A percentile compares a stretch with the other conserved stretches of the same genome.
These are phyloP conservation scores for Pelargonium australe DNA, from an alignment of 441 rosid genomes.

Conservation along the genomic window DNA sequence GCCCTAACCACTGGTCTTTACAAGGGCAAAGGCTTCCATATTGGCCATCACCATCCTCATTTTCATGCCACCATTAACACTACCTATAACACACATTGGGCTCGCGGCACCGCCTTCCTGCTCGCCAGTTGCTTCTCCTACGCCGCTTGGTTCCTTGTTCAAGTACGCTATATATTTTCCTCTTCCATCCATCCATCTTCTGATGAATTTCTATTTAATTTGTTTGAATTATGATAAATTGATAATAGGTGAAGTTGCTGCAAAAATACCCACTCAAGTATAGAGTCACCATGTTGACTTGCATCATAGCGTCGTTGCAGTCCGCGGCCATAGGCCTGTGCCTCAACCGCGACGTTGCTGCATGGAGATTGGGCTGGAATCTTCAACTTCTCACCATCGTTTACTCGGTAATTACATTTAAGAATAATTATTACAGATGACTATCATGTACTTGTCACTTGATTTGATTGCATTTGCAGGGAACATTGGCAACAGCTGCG, in stretches of 20 bases:
- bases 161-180: constrained; percentile 22
- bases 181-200: not conserved
- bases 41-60: constrained; percentile 12
- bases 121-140: constrained; percentile 28
- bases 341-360: constrained; percentile 19
- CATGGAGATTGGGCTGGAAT: constrained; percentile 39
- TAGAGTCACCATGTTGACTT: constrained; percentile 33
- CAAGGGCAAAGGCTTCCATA: constrained; percentile 29
- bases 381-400: constrained; percentile 32
- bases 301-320: constrained; percentile 31
- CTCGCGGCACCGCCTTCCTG: constrained; percentile 31
- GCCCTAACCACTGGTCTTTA: constrained; percentile 30
- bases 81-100: constrained; percentile 16
- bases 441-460: not conserved
- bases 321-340: constrained; percentile 27
- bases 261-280: constrained; percentile 34
- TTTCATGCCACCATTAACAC: not conserved
- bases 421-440: not conserved
- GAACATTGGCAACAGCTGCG: constrained; percentile 34
- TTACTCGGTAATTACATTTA: constrained; percentile 27
- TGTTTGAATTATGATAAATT: not conserved
- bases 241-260: constrained; percentile 28
- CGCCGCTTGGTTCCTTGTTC: constrained; percentile 32
- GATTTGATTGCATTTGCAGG: constrained; percentile 9
- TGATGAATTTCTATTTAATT: not conserved